Evolutionary conservation across 768 basidiomycete species (phyloP).

Genomic region (Boletus speciosus): DNA sequence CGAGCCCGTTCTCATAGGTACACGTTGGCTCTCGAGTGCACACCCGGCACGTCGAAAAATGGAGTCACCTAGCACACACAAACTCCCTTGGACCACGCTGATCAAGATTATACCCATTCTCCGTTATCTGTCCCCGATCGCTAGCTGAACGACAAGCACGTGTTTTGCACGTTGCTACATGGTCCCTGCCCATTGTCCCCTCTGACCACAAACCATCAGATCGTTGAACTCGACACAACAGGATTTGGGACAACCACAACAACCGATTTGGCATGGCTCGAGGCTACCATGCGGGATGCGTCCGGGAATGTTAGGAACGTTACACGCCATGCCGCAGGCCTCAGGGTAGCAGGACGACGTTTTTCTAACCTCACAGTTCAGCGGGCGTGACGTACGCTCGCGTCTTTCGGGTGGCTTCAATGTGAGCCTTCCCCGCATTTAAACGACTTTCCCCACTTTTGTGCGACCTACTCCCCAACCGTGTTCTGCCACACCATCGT

Average conservation of each 20-base stretch:
- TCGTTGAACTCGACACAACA: not conserved
- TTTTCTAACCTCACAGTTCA: not conserved
- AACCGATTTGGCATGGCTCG: not conserved
- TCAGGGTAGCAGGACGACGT: not conserved
- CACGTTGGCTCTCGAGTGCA: not conserved
- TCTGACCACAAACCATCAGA: not conserved
- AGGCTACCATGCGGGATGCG: not conserved
- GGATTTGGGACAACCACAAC: not conserved
- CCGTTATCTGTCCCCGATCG: conserved; percentile 1
- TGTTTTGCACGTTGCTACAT: conserved; percentile 8
- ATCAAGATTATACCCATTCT: not conserved
- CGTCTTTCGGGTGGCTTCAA: not conserved
- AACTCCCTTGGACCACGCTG: not conserved
- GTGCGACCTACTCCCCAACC: not conserved
- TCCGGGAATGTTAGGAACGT: not conserved
- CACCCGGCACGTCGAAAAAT: not conserved
- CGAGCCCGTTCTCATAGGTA: not conserved
- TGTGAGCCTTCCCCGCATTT: not conserved
- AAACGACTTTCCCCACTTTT: not conserved
- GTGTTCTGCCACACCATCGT: not conserved
- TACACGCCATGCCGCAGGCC: not conserved
- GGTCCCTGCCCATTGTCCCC: not conserved
- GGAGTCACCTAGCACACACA: not conserved
- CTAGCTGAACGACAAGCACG: conserved; percentile 1
- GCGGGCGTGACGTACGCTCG: not conserved